Evolutionary conservation across 768 basidiomycete genomes (phyloP), one percentile per base, ranked within the genome.

Genomic region (Punctularia strigosozonata): DNA sequence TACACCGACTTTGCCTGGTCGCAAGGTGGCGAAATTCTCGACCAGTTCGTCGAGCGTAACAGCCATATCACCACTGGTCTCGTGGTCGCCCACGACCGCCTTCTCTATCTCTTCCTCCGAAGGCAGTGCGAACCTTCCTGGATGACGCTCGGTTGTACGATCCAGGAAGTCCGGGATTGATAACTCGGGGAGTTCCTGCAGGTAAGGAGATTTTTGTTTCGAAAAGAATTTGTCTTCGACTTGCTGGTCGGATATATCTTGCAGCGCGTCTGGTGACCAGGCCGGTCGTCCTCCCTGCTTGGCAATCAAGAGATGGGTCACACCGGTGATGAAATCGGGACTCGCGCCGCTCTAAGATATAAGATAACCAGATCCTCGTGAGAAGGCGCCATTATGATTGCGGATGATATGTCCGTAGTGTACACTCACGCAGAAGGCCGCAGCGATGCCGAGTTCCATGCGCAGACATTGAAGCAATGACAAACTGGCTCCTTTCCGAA

Each of bases 361-460:
- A 38, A 43, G 35, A 10, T 10, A 30, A 30, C 26, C 15, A 8
- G 15, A 28, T 28, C 26, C 26, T 28, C 26, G 8, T 8, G 26
- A 28, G 15, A 28, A 28, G 26, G 15, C 10, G 26, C 26, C 8
- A 28, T 8, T 8, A 15, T 15, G 15, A 28, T 28, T 28, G 26
- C 8, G 15, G 8, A 28, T 8, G 15, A 28, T 28, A 28, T 8
- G 10, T 28, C 10, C 10, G 15, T 8, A 28, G 15, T 28, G 15
- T 8, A 28, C 14, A 74, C 88, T 65, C 58, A 92, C 91, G 49
- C 85, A 86, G 57, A 77, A 94, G 13, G 89, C 90, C 24, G 83
- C 77, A 15, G 88, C 91, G 51, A 97, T 82, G 48, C 74, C 75
- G 46, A 91, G 65, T 53, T 98, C 94, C 77, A 84, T 88, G 46